A percentile compares a stretch with the other conserved stretches of the same genome.
phyloP scores from a whole-genome alignment of 2,329 filamentous ascomycete genomes.

The Nothophoma quercina region DNA sequence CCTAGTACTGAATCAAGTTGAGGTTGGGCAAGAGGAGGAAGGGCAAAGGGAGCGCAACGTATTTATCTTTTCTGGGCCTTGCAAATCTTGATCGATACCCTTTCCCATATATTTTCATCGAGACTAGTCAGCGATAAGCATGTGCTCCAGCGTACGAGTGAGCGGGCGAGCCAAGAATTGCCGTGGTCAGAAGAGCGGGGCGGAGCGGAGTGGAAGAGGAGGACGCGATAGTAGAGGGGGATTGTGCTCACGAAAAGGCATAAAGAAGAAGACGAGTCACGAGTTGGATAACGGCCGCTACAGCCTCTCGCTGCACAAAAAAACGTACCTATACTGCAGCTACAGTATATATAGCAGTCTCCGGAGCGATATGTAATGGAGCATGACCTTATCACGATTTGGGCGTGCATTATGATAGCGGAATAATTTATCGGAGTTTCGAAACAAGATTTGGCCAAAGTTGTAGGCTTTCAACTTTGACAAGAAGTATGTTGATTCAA shows the following conservation, averaged over 20 bases:
- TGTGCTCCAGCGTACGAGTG: constrained; percentile 5
- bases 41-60: constrained; percentile 2
- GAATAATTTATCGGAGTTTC: constrained; percentile 16
- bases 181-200: not conserved
- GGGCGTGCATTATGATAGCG: constrained; percentile 11
- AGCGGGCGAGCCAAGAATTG: not conserved
- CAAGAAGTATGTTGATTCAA: not conserved
- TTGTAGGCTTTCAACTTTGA: too few relatives aligned
- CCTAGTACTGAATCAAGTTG: constrained; percentile 8
- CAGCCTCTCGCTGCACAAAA: constrained; percentile 1
- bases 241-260: too few relatives aligned
- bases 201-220: not conserved
- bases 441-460: too few relatives aligned
- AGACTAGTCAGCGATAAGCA: constrained; percentile 14
- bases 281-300: constrained; percentile 15
- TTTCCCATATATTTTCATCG: constrained; percentile 31
- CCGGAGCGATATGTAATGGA: constrained; percentile 2
- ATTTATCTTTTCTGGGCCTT: constrained; percentile 17
- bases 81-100: constrained; percentile 41
- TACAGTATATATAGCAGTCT: constrained; percentile 13
- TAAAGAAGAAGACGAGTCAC: constrained; percentile 2
- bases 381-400: constrained; percentile 9
- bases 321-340: not conserved
- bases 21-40: not conserved
- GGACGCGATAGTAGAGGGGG: too few relatives aligned